Base-by-base conservation (phyloP, 2,329 filamentous ascomycete species). In the Phyllosticta citrichinensis region DNA sequence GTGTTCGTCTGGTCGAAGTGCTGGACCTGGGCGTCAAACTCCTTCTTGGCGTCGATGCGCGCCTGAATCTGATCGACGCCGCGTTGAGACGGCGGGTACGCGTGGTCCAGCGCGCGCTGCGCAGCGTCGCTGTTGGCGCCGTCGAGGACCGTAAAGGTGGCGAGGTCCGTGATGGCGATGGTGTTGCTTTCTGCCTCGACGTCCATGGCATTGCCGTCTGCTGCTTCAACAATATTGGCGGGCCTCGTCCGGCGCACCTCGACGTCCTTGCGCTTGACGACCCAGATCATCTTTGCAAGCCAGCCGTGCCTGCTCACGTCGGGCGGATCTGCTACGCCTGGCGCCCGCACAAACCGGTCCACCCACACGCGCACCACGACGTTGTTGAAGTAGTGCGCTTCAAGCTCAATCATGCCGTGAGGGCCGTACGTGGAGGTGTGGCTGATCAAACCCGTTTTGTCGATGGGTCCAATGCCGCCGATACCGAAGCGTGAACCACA, bases 61-160 rank as follows among this genome's bases (percentile, higher is more conserved):
- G 11, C 19, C 35, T 52, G n/a, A 1, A 47, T 8, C n/a, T 2
- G 25, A 0, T 60, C 53, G 19, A 60, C 55, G 6, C 19, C 30
- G 5, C 5, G 3, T 12, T n/a, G 24, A 27, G 22, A 20, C n/a
- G 58, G 35, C n/a, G 52, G 52, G 11, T 12, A 24, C 3, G 12
- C 25, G 5, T 14, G 19, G 6, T 52, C 58, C 35, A 60, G 14
- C 24, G 51, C 8, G 17, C 47, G 35, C n/a, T n/a, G 17, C 0
- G 35, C 52, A 2, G 58, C 58, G 4, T 60, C 53, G 4, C 52
- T 22, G n/a, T 60, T 60, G 6, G 58, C 58, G 35, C 35, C 22
- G 40, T 60, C 58, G 8, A 25, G 25, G 20, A 60, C 58, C n/a
- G 58, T 60, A 12, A n/a, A 56, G 17, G 53, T 19, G n/a, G 52